Base-by-base conservation (phyloP, 345 rosid genomes). In the Adansonia digitata region DNA sequence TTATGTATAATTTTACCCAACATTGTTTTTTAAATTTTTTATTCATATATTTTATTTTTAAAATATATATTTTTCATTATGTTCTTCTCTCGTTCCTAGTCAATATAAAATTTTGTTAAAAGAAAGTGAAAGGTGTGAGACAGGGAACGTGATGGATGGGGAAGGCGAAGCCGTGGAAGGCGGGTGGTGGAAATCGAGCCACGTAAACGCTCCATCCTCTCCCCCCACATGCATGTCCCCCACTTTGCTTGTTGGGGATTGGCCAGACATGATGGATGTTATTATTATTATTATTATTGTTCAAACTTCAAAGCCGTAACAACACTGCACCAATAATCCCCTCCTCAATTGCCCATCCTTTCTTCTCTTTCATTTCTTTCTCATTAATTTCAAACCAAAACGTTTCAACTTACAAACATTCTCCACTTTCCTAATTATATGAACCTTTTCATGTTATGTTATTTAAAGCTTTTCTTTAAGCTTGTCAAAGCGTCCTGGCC, bases 211-310 rank as follows among this genome's bases (percentile, higher is more conserved):
- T 52, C 77, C 74, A 57, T 29, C n/a, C 77, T 46, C 39, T 17
- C n/a, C 53, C 65, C 43, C 31, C 82, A 79, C 81, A 77, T 82
- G 83, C 59, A 43, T 49, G 80, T 77, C 77, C 80, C 82, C 77
- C n/a, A n/a, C n/a, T 27, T 66, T 59, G 43, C 31, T 37, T 71
- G 87, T 70, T 73, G 83, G 79, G 53, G 39, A 69, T 78, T 62
- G 20, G 64, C 46, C 34, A 24, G 76, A 82, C 78, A 74, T 35
- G n/a, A n/a, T 57, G 31, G 53, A 43, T 59, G 42, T n/a, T n/a
- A n/a, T n/a, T n/a, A n/a, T n/a, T n/a, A n/a, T n/a, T n/a, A n/a
- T n/a, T n/a, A n/a, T n/a, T n/a, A n/a, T n/a, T n/a, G n/a, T n/a
- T n/a, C n/a, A n/a, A n/a, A n/a, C n/a, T n/a, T n/a, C n/a, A n/a